Conservation (phyloP, 2,329 filamentous ascomycete genomes). For the Clathrospora elynae region DNA sequence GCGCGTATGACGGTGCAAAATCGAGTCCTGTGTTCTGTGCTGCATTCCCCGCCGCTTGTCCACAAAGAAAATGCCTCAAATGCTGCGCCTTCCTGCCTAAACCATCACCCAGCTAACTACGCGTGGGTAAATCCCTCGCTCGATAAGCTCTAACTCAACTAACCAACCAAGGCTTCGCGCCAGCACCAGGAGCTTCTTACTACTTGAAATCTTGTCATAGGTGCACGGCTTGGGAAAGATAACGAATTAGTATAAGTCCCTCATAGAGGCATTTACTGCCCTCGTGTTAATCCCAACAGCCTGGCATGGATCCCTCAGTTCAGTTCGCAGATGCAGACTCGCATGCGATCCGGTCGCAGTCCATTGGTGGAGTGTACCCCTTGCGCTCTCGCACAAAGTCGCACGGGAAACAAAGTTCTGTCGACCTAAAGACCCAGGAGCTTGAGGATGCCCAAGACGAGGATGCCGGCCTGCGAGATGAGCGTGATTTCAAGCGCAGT, state of each 20-base stretch:
- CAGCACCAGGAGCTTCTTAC: constrained; percentile 24
- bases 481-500: constrained; percentile 38
- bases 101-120: constrained; percentile 18
- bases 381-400: constrained; percentile 28
- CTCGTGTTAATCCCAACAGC: constrained; percentile 1
- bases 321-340: constrained; percentile 26
- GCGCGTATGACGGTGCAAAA: no score
- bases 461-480: constrained; percentile 41
- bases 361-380: constrained; percentile 34
- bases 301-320: constrained; percentile 31
- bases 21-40: no score
- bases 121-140: constrained; percentile 16
- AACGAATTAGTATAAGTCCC: constrained; percentile 20
- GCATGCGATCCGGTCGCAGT: constrained; percentile 15
- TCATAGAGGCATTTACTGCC: constrained; percentile 6
- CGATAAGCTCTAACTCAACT: constrained; percentile 26
- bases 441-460: constrained; percentile 37
- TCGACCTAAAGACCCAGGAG: constrained; percentile 66
- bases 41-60: not conserved
- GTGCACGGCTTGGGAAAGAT: constrained; percentile 12
- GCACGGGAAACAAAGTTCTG: constrained; percentile 46
- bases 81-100: constrained; percentile 17
- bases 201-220: constrained; percentile 26
- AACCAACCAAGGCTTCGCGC: constrained; percentile 26
- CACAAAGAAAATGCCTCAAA: constrained; percentile 12